A percentile compares a stretch with the other conserved stretches of the same genome.
These are phyloP conservation scores for Luzula sylvatica DNA, from an alignment of 176 grass and related monocot genomes.

Conservation along the genomic window DNA sequence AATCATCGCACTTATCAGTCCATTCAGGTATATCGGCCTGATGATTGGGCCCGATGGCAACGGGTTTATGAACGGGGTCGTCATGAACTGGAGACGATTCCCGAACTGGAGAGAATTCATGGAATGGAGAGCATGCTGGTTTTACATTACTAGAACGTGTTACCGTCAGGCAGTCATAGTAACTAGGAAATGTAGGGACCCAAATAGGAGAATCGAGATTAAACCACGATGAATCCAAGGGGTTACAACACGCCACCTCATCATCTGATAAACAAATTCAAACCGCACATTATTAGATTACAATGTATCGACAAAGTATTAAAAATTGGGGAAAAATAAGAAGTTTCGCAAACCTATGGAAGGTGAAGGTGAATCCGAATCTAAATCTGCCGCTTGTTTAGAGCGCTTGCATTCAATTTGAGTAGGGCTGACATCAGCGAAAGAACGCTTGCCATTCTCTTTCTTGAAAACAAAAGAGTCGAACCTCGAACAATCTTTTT, in stretches of 20 bases:
- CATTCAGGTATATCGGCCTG: conserved; percentile 69
- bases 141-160: conserved; percentile 19
- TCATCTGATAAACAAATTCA: conserved; percentile 27
- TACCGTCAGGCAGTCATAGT: conserved; percentile 29
- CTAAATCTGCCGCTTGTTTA: conserved; percentile 42
- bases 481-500: conserved; percentile 29
- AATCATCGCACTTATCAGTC: conserved; percentile 8
- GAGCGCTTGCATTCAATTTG: conserved; percentile 47
- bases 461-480: conserved; percentile 22
- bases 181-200: conserved; percentile 40
- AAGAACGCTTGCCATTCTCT: conserved; percentile 43
- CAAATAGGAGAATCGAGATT: conserved; percentile 25
- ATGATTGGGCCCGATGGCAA: conserved; percentile 59
- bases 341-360: conserved; percentile 44
- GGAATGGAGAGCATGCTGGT: conserved; percentile 21
- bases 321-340: conserved; percentile 16
- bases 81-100: conserved; percentile 32
- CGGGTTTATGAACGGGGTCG: conserved; percentile 30
- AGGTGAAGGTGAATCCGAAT: conserved; percentile 21
- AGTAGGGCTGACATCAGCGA: conserved; percentile 38
- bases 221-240: conserved; percentile 16
- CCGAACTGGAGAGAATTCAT: conserved; percentile 18
- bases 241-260: conserved; percentile 21
- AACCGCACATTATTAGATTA: conserved; percentile 6
- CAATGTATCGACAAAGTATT: conserved; percentile 9